Base-by-base conservation (phyloP, 2,329 filamentous ascomycete species). In the Cladorrhinum sp. region DNA sequence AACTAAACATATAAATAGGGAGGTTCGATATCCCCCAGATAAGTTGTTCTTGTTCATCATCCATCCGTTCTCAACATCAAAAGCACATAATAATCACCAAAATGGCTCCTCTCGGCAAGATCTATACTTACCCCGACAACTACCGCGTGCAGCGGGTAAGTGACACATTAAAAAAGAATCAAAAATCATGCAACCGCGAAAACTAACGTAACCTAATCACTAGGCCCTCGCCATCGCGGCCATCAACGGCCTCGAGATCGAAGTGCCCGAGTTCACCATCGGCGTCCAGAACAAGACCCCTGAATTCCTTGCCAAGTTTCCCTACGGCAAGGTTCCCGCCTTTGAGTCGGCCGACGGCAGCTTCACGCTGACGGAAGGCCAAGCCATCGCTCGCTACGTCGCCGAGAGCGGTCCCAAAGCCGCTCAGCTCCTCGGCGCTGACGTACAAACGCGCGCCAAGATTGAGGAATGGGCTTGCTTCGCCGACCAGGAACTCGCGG, bases 241-340 rank as follows among this genome's bases (percentile, higher is more conserved):
- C 9, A 38, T 79, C 50, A 80, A 78, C 62, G 74, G 71, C 55
- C 71, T 77, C 51, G 71, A 75, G 50, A 53, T 78, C n/a, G 59
- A 71, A 8, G 2, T 69, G 24, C 69, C 73, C n/a, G 70, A 71
- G 61, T 82, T 80, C 69, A 61, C 70, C 45, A 74, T 79, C 64
- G 68, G 71, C 58, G 69, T 73, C 52, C 75, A 74, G 62, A 82
- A 81, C 73, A 68, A 69, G 49, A 73, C 71, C n/a, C 71, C 76
- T 2, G 77, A 78, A 3, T 83, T 77, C 72, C 69, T 78, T 13
- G 62, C 76, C 70, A 82, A 82, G 65, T 83, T 82, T 71, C 79
- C 80, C 10, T 67, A 80, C 41, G 80, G 79, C 66, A 83, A 82
- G 67, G 76, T 82, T 8, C 81, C 81, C 9, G 75, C 75, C 48